Evolutionary conservation across 2,329 filamentous ascomycete species (phyloP), one percentile per base, ranked within the genome.

Genomic region (Emergomyces africanus): DNA sequence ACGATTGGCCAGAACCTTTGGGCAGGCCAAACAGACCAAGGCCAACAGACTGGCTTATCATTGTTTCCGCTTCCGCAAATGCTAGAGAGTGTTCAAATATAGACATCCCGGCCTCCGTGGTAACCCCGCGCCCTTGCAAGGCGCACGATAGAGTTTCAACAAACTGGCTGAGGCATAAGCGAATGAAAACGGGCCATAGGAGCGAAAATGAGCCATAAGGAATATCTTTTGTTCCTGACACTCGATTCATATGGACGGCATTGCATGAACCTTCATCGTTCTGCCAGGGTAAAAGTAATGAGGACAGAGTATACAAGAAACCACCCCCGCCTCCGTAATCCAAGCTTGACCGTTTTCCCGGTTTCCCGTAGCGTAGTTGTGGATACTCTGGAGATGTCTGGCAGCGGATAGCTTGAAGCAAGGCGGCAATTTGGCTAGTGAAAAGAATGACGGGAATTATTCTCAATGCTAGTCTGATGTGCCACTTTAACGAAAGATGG

Each of bases 1-100:
- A 72, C 50, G 80, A 77, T 58, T 80, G 70, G 23, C 74, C 75
- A 0, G 77, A 62, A 33, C 70, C 65, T 71, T 78, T 77, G 59
- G 80, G 69, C 63, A 77, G 68, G 28, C 80, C 78, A 66, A 88
- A 86, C 0, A 83, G 66, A 0, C 86, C 84, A 71, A 90, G 83
- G 14, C 86, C 86, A 15, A 96, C 81, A 56, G 90, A 88, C 64
- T 86, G 88, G 66, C 85, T 86, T 51, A 96, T 85, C 63, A 91
- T 88, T 35, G 89, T 87, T 71, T 99, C 94, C 9, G 92, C 92
- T 72, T 99, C 94, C 12, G 92, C 90, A 74, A 97, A 99, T 2
- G 92, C 92, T 9, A 99, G 79, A 0, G 91, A 96, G 69, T 96
- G 91, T 70, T 99, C 94, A 67, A 97, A 96, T 1, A 96, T 82